Percentiles rank a stretch among this genome's conserved stretches.
These are phyloP conservation scores for Naganishia onofrii DNA, from an alignment of 768 basidiomycete genomes.

Conservation along the genomic window DNA sequence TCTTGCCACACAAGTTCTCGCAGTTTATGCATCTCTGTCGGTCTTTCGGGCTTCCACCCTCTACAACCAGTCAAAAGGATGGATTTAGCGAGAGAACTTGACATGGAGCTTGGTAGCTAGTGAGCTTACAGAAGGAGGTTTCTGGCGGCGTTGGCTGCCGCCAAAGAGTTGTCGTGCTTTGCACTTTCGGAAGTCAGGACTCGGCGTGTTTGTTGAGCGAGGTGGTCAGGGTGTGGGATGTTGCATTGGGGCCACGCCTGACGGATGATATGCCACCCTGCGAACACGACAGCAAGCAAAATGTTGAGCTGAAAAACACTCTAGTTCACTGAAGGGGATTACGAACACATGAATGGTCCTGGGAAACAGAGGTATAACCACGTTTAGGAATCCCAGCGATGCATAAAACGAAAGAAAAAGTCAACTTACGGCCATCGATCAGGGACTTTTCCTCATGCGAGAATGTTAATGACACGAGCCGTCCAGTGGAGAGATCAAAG, in stretches of 20 bases:
- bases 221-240: constrained; percentile 42
- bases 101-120: not conserved
- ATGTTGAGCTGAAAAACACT: not conserved
- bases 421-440: constrained; percentile 44
- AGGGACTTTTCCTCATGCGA: constrained; percentile 38
- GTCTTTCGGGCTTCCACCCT: constrained; percentile 47
- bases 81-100: not conserved
- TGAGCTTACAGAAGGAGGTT: constrained; percentile 46
- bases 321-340: not conserved
- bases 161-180: constrained; percentile 45
- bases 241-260: constrained; percentile 47
- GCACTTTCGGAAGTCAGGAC: constrained; percentile 33
- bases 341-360: constrained; percentile 49
- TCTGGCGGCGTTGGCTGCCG: constrained; percentile 45
- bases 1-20: constrained; percentile 51
- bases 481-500: constrained; percentile 45
- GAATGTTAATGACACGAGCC: constrained; percentile 44
- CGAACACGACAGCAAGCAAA: not conserved
- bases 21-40: constrained; percentile 44
- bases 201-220: constrained; percentile 40
- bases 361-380: not conserved
- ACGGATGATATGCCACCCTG: constrained; percentile 51
- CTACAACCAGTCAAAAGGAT: constrained; percentile 28
- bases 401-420: not conserved
- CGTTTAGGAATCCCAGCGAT: not conserved